These are phyloP conservation scores for Cytospora chrysosperma DNA, from an alignment of 2,329 filamentous ascomycete genomes.

Conservation along the genomic window DNA sequence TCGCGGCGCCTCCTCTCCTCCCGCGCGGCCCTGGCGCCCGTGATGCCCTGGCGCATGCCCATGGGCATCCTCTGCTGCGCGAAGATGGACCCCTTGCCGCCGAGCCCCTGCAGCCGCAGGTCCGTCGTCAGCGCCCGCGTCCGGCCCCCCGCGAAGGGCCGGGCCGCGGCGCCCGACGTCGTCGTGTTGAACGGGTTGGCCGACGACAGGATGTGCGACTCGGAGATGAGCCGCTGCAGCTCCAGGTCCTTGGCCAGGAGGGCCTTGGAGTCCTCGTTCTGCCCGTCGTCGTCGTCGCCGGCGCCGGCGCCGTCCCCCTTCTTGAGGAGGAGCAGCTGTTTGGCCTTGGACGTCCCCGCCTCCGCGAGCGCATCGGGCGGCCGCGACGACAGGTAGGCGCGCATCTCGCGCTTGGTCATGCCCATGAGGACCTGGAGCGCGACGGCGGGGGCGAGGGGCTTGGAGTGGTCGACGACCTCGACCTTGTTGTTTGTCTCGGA, in stretches of 20 bases:
- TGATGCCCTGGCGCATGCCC: conserved; percentile 81
- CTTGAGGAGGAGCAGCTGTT: conserved; percentile 25
- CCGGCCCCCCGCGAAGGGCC: conserved; percentile 58
- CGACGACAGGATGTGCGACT: conserved; percentile 80
- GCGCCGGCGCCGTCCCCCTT: conserved; percentile 25
- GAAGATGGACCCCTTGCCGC: conserved; percentile 72
- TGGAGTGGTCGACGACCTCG: conserved; percentile 63
- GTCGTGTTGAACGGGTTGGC: conserved; percentile 47
- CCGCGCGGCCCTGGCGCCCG: conserved; percentile 59
- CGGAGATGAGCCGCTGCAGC: conserved; percentile 83
- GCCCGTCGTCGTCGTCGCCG: conserved; percentile 33
- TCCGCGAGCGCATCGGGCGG: conserved; percentile 39
- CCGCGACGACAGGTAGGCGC: conserved; percentile 71
- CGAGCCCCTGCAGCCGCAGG: conserved; percentile 77
- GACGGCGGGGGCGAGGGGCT: conserved; percentile 36
- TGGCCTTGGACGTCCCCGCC: conserved; percentile 26
- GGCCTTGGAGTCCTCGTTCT: conserved; percentile 59
- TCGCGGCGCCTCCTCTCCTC: conserved; percentile 74
- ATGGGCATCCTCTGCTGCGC: conserved; percentile 87
- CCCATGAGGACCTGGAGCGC: conserved; percentile 32
- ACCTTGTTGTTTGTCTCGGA: conserved; percentile 36
- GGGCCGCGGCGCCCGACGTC: conserved; percentile 37
- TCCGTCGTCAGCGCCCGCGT: conserved; percentile 81
- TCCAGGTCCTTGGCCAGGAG: conserved; percentile 91
- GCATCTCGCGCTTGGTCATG: conserved; percentile 68